A percentile compares a stretch with the other conserved stretches of the same genome.
Conservation (phyloP, 192 early-diverging fungal species). For the Umbelopsis sp. region DNA sequence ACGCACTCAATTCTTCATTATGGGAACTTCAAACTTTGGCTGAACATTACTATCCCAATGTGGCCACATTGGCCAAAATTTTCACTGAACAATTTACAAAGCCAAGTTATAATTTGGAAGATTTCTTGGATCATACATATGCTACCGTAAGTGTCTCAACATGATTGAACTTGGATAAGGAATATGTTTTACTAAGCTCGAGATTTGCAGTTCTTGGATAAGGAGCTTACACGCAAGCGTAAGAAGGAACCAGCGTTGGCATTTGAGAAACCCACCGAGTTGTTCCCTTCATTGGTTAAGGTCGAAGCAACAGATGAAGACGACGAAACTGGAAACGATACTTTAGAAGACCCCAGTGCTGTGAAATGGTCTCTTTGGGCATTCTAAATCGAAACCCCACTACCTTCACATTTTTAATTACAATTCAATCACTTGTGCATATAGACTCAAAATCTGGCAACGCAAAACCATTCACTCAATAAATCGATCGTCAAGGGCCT, state of each 20-base stretch:
- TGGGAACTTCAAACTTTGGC: slow-evolving; percentile 94
- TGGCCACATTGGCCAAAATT: slow-evolving; percentile 80
- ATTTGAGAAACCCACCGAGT: slow-evolving; percentile 51
- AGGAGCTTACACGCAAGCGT: slow-evolving; percentile 55
- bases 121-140: slow-evolving; percentile 95
- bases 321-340: not conserved
- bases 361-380: slow-evolving; percentile 10
- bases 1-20: slow-evolving; percentile 83
- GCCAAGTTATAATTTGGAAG: slow-evolving; percentile 87
- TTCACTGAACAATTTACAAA: slow-evolving; percentile 90
- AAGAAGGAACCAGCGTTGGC: slow-evolving; percentile 66
- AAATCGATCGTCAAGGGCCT: not conserved
- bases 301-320: slow-evolving; percentile 1
- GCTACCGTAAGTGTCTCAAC: slow-evolving; percentile 42
- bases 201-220: slow-evolving; percentile 59
- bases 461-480: not conserved
- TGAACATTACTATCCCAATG: slow-evolving; percentile 86
- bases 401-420: not conserved
- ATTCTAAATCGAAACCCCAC: not conserved
- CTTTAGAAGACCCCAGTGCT: not conserved
- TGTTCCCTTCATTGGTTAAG: slow-evolving; percentile 36
- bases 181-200: not conserved
- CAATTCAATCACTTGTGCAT: not conserved
- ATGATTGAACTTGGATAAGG: slow-evolving; percentile 1
- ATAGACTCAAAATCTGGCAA: not conserved